Evolutionary conservation across 1,139 yeast species (phyloP).

Genomic region (Blastobotrys proliferans): DNA sequence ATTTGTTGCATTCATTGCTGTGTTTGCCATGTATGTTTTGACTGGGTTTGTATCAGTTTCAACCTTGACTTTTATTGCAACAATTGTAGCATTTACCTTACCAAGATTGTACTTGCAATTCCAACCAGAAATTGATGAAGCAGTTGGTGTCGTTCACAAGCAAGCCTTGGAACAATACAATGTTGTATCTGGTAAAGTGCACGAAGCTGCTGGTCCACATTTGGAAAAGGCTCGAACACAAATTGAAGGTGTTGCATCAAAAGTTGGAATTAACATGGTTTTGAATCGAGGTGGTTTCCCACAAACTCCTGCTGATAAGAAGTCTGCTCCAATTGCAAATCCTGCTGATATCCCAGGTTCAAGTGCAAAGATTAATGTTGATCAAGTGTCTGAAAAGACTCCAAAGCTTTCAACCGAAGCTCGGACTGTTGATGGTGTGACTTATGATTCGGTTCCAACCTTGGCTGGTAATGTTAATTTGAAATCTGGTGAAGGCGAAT

Average conservation of each 20-base stretch:
- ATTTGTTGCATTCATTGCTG: conserved; percentile 63
- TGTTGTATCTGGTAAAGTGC: conserved; percentile 52
- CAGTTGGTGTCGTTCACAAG: conserved; percentile 54
- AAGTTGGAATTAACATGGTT: conserved; percentile 30
- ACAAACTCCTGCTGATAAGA: conserved; percentile 19
- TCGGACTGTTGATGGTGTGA: conserved; percentile 21
- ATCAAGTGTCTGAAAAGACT: conserved; percentile 20
- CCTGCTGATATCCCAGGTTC: conserved; percentile 17
- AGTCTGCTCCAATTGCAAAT: conserved; percentile 13
- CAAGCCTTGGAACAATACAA: conserved; percentile 54
- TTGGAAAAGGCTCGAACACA: conserved; percentile 33
- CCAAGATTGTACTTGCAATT: conserved; percentile 73
- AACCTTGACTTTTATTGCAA: conserved; percentile 54
- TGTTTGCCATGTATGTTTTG: conserved; percentile 64
- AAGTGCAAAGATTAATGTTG: conserved; percentile 16
- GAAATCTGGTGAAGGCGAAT: conserved; percentile 15
- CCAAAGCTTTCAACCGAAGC: conserved; percentile 26
- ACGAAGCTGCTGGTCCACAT: conserved; percentile 40
- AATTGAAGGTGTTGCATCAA: conserved; percentile 55
- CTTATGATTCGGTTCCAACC: conserved; percentile 30
- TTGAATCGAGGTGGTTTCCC: conserved; percentile 34
- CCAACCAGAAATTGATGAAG: conserved; percentile 78
- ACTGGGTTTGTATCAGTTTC: conserved; percentile 76
- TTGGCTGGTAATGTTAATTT: conserved; percentile 31
- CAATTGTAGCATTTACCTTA: conserved; percentile 63